Base-by-base conservation (phyloP, 1,139 yeast genomes). In the Yamadazyma diddensiae region DNA sequence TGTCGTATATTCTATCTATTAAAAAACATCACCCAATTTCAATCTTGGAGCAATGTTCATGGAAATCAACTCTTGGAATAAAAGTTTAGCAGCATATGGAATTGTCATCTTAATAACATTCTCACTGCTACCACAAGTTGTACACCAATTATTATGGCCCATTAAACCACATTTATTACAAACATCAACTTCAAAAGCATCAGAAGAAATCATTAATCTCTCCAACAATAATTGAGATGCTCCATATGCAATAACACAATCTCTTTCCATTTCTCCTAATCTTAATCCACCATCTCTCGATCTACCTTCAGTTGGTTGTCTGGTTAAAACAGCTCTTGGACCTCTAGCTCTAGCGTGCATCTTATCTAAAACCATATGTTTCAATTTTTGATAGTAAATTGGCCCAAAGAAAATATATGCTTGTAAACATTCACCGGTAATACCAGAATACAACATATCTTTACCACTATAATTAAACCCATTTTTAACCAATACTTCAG, bases 311-410 rank as follows among this genome's bases (percentile, higher is more conserved):
- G 97, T 92, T 9, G 99, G 99, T 62, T 92, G 99, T 62, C 99
- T 81, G 3, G 99, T 92, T 43, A 92, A 71, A 14, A 94, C 98
- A 0, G 98, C 98, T 47, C 97, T 79, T 35, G 99, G 99, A 39
- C 99, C 99, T 58, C 98, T 79, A 3, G 98, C 97, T 72, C 99
- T 84, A 1, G 98, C 98, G 54, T 92, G 99, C 97, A 92, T 92
- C 64, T 94, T 92, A 65, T 92, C 99, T 62, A 92, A 66, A 33
- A 92, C 99, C 99, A 92, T 92, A 62, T 92, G 99, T 73, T 94
- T 92, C 70, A 92, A 78, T 59, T 94, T 92, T 64, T 92, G 99
- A 59, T 92, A 92, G 62, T 92, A 92, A 45, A 92, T 92, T 15
- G 98, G 98, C 2, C 99, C 99, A 60, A 92, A 92, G 77, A 92